phyloP scores from a whole-genome alignment of 2,329 filamentous ascomycete genomes.

The Cercospora nicotianae region DNA sequence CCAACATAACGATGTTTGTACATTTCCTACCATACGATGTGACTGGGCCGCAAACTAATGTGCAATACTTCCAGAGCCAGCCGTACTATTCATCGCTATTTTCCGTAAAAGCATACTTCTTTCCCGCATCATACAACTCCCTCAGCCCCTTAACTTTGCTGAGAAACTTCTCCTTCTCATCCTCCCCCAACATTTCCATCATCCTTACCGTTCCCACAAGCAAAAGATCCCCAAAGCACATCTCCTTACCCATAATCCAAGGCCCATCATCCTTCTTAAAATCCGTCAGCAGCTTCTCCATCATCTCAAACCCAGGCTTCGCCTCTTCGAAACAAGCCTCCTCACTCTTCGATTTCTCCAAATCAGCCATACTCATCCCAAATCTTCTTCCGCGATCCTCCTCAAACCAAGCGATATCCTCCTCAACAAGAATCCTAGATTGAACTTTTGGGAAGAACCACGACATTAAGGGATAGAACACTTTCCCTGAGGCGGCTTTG shows the following conservation, averaged over 20 bases:
- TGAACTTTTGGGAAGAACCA: not conserved
- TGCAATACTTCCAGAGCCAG: not conserved
- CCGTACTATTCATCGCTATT: not conserved
- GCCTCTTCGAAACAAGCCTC: slow-evolving; percentile 21
- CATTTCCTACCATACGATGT: not conserved
- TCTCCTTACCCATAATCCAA: slow-evolving; percentile 24
- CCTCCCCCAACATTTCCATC: slow-evolving; percentile 18
- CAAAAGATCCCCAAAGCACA: slow-evolving; percentile 26
- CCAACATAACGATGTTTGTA: not conserved
- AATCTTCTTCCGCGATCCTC: slow-evolving; percentile 14
- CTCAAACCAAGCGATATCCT: slow-evolving; percentile 26
- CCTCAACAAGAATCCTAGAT: slow-evolving; percentile 29
- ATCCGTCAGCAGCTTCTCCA: slow-evolving; percentile 18
- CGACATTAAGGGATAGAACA: not conserved
- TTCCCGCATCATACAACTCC: slow-evolving; percentile 21
- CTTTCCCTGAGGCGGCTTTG: not conserved
- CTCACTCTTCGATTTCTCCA: slow-evolving; percentile 30
- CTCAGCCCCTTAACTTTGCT: slow-evolving; percentile 6
- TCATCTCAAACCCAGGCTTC: slow-evolving; percentile 15
- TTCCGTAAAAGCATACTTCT: slow-evolving; percentile 8
- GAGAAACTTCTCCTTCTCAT: slow-evolving; percentile 8
- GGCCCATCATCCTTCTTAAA: slow-evolving; percentile 27
- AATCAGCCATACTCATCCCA: slow-evolving; percentile 23
- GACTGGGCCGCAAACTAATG: not conserved
- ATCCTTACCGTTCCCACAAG: slow-evolving; percentile 20